These are phyloP conservation scores for Serendipita sp. DNA, from an alignment of 768 basidiomycete species.

Conservation along the genomic window DNA sequence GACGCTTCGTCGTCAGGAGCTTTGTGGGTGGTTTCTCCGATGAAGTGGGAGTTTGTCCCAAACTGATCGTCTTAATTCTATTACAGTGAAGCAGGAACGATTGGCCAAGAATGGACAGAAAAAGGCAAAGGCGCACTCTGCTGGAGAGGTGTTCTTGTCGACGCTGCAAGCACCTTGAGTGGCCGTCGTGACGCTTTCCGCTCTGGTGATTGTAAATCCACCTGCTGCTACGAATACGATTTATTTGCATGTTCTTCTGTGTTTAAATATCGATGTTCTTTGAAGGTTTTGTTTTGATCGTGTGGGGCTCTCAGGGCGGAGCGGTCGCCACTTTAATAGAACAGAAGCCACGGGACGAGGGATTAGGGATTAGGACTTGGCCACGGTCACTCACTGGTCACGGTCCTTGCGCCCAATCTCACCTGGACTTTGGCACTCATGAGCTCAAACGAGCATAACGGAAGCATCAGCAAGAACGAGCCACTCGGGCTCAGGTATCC, in stretches of 20 bases:
- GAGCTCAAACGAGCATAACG: background rate
- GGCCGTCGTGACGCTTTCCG: background rate
- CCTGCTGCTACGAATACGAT: background rate
- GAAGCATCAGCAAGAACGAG: background rate
- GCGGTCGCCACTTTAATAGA: too few relatives aligned
- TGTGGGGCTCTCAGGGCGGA: too few relatives aligned
- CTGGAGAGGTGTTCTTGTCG: slow-evolving; percentile 71
- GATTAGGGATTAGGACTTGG: too few relatives aligned
- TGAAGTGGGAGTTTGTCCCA: background rate
- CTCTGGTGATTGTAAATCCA: background rate
- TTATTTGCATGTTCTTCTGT: background rate
- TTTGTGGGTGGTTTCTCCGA: slow-evolving; percentile 41
- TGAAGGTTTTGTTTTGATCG: too few relatives aligned
- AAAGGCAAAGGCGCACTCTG: slow-evolving; percentile 31
- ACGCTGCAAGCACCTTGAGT: slow-evolving; percentile 73
- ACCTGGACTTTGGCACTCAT: background rate
- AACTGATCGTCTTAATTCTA: slow-evolving; percentile 8
- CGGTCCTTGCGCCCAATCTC: background rate
- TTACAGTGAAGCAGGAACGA: slow-evolving; percentile 65
- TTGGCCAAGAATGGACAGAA: slow-evolving; percentile 38
- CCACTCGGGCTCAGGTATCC: slow-evolving; percentile 17
- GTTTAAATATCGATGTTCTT: too few relatives aligned
- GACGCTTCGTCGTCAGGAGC: slow-evolving; percentile 75
- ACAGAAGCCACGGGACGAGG: too few relatives aligned
- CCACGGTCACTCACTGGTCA: background rate